phyloP scores from a whole-genome alignment of 495 filamentous ascomycete species.

The Neurospora sublineolata region DNA sequence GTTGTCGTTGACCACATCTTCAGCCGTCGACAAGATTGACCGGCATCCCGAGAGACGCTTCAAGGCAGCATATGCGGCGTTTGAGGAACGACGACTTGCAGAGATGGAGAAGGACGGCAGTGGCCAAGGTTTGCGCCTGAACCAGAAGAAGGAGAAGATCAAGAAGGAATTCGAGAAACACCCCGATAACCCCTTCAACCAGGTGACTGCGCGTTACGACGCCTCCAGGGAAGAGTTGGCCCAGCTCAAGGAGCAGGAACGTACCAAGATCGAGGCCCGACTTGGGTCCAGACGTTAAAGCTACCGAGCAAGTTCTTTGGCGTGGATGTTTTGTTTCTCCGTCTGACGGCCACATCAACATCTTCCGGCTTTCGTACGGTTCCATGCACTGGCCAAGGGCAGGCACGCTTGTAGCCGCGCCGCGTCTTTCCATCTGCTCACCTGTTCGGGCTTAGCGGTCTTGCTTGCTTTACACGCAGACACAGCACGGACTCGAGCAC shows the following conservation, averaged over 20 bases:
- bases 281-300: conserved; percentile 30
- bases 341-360: background rate
- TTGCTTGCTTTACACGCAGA: background rate
- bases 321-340: background rate
- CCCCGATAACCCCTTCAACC: conserved; percentile 89
- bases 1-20: conserved; percentile 48
- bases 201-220: conserved; percentile 60
- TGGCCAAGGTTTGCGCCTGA: conserved; percentile 58
- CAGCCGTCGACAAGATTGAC: conserved; percentile 56
- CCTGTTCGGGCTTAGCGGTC: background rate
- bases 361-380: background rate
- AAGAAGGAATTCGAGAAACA: conserved; percentile 83
- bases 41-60: conserved; percentile 74
- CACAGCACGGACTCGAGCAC: background rate
- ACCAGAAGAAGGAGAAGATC: conserved; percentile 70
- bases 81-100: conserved; percentile 68
- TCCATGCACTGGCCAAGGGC: conserved; percentile 5
- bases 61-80: conserved; percentile 80
- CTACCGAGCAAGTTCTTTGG: background rate
- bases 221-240: conserved; percentile 67
- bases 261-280: conserved; percentile 59
- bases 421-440: background rate
- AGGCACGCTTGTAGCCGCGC: conserved; percentile 1
- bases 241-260: conserved; percentile 54
- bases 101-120: conserved; percentile 72